These are phyloP conservation scores for Chlorella sorokiniana DNA, from an alignment of 139 green algal species.

Conservation along the genomic window DNA sequence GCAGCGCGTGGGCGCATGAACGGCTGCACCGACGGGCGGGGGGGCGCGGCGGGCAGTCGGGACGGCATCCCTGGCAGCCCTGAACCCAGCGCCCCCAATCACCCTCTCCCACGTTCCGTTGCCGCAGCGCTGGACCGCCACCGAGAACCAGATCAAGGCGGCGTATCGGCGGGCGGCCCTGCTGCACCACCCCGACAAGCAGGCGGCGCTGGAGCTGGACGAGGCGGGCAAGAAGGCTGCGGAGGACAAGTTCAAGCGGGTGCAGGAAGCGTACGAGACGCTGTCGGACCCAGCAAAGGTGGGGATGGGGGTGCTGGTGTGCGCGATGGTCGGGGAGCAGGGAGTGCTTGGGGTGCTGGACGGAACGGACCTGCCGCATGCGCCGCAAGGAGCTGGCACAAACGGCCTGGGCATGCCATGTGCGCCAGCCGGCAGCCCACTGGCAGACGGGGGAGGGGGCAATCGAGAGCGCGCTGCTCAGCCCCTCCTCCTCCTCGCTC, in stretches of 20 bases:
- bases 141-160: slow-evolving; percentile 76
- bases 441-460: too few relatives aligned
- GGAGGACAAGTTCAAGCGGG: slow-evolving; percentile 86
- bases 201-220: slow-evolving; percentile 37
- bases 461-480: too few relatives aligned
- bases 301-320: background rate
- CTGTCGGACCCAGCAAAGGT: slow-evolving; percentile 78
- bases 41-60: too few relatives aligned
- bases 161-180: slow-evolving; percentile 85
- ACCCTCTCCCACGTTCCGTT: too few relatives aligned
- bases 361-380: too few relatives aligned
- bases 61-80: too few relatives aligned
- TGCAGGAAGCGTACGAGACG: slow-evolving; percentile 85
- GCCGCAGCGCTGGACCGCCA: slow-evolving; percentile 86
- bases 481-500: too few relatives aligned
- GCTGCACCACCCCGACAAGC: slow-evolving; percentile 94
- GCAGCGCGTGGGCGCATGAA: background rate
- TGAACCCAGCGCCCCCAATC: too few relatives aligned
- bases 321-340: background rate
- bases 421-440: too few relatives aligned
- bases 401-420: too few relatives aligned
- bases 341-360: background rate
- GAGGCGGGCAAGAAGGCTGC: slow-evolving; percentile 50
- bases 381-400: too few relatives aligned
- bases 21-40: too few relatives aligned